Evolutionary conservation across 805 yeast genomes (phyloP).

Genomic region (Ogataea nitratoaversa): DNA sequence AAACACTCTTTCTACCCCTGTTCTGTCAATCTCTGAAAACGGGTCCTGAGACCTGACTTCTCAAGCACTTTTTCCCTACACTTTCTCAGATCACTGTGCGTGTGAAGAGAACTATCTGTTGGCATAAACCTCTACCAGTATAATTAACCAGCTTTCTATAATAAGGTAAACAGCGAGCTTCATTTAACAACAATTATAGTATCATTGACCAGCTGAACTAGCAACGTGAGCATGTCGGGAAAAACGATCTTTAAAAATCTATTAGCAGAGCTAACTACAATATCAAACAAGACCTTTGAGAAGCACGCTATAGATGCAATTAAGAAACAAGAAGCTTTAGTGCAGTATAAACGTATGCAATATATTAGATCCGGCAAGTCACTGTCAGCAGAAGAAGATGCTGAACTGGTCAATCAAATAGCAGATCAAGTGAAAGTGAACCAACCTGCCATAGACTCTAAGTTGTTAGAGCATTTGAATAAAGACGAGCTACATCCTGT

Average conservation of each 20-base stretch:
- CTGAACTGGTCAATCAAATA: constrained; percentile 33
- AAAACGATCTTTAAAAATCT: constrained; percentile 27
- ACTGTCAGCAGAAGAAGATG: constrained; percentile 28
- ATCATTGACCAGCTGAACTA: no score
- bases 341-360: constrained; percentile 47
- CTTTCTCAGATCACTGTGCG: no score
- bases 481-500: constrained; percentile 4
- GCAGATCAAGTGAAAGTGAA: constrained; percentile 28
- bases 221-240: constrained; percentile 23
- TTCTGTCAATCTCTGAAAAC: no score
- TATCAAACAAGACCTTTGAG: constrained; percentile 34
- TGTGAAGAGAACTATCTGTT: no score
- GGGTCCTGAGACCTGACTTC: no score
- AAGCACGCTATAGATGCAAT: constrained; percentile 37
- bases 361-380: constrained; percentile 36
- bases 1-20: no score
- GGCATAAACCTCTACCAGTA: no score
- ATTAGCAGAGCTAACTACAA: constrained; percentile 36
- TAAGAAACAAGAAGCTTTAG: constrained; percentile 42
- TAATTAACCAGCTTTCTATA: no score
- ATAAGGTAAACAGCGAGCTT: no score
- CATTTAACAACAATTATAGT: no score
- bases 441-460: constrained; percentile 24
- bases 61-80: no score
- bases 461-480: constrained; percentile 22